phyloP scores from a whole-genome alignment of 1,284 basidiomycete species.

The Pyrrhoderma lamaoense region DNA sequence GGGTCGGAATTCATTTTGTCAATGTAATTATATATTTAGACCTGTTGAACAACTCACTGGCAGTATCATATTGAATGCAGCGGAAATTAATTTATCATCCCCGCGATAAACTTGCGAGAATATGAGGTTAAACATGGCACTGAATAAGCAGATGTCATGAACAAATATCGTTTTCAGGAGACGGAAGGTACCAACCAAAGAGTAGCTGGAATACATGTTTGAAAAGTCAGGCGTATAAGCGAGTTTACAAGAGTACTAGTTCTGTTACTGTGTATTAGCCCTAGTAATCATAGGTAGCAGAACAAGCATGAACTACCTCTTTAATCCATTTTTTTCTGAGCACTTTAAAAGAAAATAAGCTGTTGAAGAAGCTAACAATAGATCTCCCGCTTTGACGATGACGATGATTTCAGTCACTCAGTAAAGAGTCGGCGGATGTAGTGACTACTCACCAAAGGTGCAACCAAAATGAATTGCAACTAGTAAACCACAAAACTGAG shows the following conservation, averaged over 20 bases:
- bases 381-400: slow-evolving; percentile 25
- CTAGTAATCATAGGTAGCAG: background rate
- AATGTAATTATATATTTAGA: too few species aligned
- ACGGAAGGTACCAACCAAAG: slow-evolving; percentile 27
- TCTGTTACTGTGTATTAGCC: background rate
- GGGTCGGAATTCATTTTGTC: background rate
- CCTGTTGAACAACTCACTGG: slow-evolving; percentile 17
- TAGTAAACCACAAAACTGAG: slow-evolving; percentile 14
- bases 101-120: slow-evolving; percentile 28
- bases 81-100: slow-evolving; percentile 23
- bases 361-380: slow-evolving; percentile 26
- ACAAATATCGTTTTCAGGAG: too few species aligned
- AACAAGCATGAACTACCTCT: slow-evolving; percentile 24
- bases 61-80: slow-evolving; percentile 25
- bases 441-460: slow-evolving; percentile 26
- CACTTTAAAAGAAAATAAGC: slow-evolving; percentile 27
- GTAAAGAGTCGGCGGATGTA: background rate
- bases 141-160: too few species aligned
- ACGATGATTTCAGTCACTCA: background rate
- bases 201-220: slow-evolving; percentile 30
- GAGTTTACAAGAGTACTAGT: slow-evolving; percentile 23
- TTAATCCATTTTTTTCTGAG: slow-evolving; percentile 25
- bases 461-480: slow-evolving; percentile 29
- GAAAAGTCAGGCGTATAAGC: slow-evolving; percentile 31
- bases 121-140: slow-evolving; percentile 30